Evolutionary conservation across 2,329 filamentous ascomycete genomes (phyloP).

Genomic region (Ophiostoma perfectum): DNA sequence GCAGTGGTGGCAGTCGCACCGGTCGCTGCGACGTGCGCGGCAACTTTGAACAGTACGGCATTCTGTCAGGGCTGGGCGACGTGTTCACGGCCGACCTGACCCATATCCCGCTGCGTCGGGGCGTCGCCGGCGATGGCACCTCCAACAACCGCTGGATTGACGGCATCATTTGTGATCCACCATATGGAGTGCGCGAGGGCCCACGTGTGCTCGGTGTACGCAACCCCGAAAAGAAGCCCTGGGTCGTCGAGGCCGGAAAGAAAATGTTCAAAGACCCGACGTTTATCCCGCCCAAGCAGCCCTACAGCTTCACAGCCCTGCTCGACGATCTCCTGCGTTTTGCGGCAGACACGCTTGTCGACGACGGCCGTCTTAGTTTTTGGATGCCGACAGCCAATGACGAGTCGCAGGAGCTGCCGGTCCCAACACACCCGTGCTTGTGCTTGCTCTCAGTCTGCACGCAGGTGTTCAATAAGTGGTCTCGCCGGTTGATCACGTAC

Average conservation of each 20-base stretch:
- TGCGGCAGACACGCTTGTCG: conserved; percentile 68
- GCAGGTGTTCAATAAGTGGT: conserved; percentile 92
- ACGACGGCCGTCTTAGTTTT: conserved; percentile 75
- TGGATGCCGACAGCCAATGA: conserved; percentile 95
- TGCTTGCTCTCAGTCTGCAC: conserved; percentile 70
- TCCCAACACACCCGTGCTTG: conserved; percentile 71
- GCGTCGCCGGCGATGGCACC: neutral
- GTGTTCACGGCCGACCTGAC: conserved; percentile 83
- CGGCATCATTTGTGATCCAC: conserved; percentile 90
- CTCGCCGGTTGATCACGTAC: conserved; percentile 82
- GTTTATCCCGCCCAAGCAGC: conserved; percentile 82
- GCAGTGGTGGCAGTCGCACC: conserved; percentile 23
- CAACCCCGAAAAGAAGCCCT: conserved; percentile 56
- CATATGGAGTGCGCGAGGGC: conserved; percentile 91
- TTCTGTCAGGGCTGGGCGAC: conserved; percentile 63
- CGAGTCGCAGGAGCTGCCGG: conserved; percentile 66
- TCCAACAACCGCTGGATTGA: conserved; percentile 57
- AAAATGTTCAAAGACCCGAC: conserved; percentile 54
- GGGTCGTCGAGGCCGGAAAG: conserved; percentile 63
- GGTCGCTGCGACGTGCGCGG: conserved; percentile 46
- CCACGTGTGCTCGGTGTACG: conserved; percentile 77
- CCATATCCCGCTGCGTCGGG: conserved; percentile 65
- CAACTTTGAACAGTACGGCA: conserved; percentile 81
- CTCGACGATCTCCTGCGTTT: conserved; percentile 86
- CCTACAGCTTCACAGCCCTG: conserved; percentile 88